Evolutionary conservation across 768 basidiomycete species (phyloP), one percentile per base, ranked within the genome.

Genomic region (Omphalotus guepiniiformis): DNA sequence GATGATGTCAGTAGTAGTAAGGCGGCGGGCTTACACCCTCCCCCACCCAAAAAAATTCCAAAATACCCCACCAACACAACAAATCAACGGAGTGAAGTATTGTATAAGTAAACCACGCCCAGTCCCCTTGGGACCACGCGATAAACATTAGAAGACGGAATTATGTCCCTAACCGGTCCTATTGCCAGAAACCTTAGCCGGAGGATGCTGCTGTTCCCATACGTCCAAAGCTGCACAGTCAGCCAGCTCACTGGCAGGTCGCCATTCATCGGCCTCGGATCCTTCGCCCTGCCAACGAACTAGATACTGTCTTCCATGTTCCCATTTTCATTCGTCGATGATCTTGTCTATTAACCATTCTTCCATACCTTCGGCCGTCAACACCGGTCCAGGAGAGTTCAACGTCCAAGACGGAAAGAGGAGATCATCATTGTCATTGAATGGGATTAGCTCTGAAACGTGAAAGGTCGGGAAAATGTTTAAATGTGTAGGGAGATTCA

Each of bases 381-480:
- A 26, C 4, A 64, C 47, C 0, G 64, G 62, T 0, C 39, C 42
- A 0, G 61, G 63, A 1, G 42, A 34, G 0, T 41, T 4, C 1
- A 54, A 34, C 6, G 55, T 45, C 1, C 64, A 56, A 0, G 41
- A 48, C 0, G 72, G 70, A 51, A 71, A 73, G 0, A 58, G 48
- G 0, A 16, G 4, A n/a, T 49, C 23, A 47, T 74, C 60, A 39
- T 73, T 75, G 0, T 63, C 36, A 2, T 40, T 9, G 39, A 48
- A 59, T 2, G 46, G 54, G 0, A 48, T 29, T 0, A 72, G 48
- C 22, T 65, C 55, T 4, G 62, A 64, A 0, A 58, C 51, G 27
- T 73, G 70, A 53, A 71, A 75, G 0, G 53, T 64, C 0, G 60
- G 58, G 41, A 60, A 59, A 4, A 63, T 55, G 46, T 29, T 52